Evolutionary conservation across 371 early-diverging fungal species (phyloP).

Genomic region (Catenaria anguillulae): DNA sequence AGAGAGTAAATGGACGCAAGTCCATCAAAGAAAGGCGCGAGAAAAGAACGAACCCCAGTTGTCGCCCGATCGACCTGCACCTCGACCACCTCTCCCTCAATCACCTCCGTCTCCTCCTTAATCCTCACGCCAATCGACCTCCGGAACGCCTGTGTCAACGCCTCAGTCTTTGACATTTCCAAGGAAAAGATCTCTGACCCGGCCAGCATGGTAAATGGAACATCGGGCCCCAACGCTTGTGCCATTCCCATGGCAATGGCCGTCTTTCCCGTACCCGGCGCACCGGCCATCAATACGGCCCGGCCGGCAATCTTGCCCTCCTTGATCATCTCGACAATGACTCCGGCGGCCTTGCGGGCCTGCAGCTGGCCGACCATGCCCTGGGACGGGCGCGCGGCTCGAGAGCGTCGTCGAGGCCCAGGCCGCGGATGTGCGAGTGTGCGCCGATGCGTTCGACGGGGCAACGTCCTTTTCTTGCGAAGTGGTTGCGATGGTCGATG

Average conservation of each 20-base stretch:
- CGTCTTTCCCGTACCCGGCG: constrained; percentile 93
- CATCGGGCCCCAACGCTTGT: constrained; percentile 78
- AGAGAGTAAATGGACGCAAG: too few species aligned
- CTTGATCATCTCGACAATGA: constrained; percentile 85
- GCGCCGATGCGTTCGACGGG: constrained; percentile 32
- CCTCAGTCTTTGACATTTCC: constrained; percentile 97
- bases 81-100: constrained; percentile 99
- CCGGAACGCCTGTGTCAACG: constrained; percentile 94
- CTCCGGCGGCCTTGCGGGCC: constrained; percentile 88
- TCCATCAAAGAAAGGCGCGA: too few species aligned
- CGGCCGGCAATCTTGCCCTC: constrained; percentile 94
- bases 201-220: constrained; percentile 91
- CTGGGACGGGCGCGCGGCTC: constrained; percentile 71
- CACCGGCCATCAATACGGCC: constrained; percentile 90
- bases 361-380: constrained; percentile 96
- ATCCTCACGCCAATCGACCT: constrained; percentile 93
- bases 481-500: background rate
- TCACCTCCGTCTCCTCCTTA: constrained; percentile 94
- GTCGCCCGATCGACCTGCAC: constrained; percentile 79
- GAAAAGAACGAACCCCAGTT: too few species aligned
- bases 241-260: constrained; percentile 92
- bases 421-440: constrained; percentile 91
- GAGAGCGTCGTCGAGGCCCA: constrained; percentile 77
- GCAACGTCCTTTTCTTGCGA: constrained; percentile 5
- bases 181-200: constrained; percentile 95